phyloP scores from a whole-genome alignment of 192 early-diverging fungal genomes.

The Piromyces sp. region DNA sequence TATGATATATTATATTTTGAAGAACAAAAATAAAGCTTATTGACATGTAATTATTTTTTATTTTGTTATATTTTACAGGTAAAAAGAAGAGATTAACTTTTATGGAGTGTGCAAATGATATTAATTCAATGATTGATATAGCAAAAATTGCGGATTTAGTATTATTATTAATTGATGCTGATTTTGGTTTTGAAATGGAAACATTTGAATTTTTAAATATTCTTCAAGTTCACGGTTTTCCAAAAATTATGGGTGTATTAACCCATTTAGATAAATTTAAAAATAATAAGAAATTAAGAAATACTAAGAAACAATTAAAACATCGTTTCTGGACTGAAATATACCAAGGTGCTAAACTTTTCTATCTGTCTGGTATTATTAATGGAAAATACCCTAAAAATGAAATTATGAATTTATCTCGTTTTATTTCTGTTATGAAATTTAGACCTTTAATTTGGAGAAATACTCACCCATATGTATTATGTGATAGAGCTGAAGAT shows the following conservation, averaged over 20 bases:
- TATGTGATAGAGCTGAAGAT: slow-evolving; percentile 94
- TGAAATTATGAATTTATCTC: slow-evolving; percentile 83
- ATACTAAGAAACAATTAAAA: slow-evolving; percentile 85
- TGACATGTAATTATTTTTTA: not conserved
- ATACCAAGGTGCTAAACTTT: slow-evolving; percentile 96
- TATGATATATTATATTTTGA: not conserved
- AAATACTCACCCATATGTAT: slow-evolving; percentile 91
- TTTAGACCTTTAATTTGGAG: slow-evolving; percentile 93
- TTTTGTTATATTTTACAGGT: slow-evolving; percentile 19
- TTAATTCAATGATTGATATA: slow-evolving; percentile 93
- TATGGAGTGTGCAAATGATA: slow-evolving; percentile 90
- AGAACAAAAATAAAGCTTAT: not conserved
- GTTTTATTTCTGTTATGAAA: slow-evolving; percentile 98
- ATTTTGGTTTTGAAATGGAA: slow-evolving; percentile 99
- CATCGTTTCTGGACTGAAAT: slow-evolving; percentile 99
- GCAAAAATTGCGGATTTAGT: slow-evolving; percentile 94
- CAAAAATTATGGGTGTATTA: slow-evolving; percentile 92
- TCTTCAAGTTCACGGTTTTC: slow-evolving; percentile 91
- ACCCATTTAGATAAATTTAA: slow-evolving; percentile 92
- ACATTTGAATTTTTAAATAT: slow-evolving; percentile 98
- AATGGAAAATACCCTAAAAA: slow-evolving; percentile 84
- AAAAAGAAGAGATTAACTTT: slow-evolving; percentile 91
- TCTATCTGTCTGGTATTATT: slow-evolving; percentile 91
- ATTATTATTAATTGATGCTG: slow-evolving; percentile 84
- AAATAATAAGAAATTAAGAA: slow-evolving; percentile 75